A percentile compares a stretch with the other conserved stretches of the same genome.
phyloP scores from a whole-genome alignment of 352 stramenopile species.

The Stramenopiles sp. region DNA sequence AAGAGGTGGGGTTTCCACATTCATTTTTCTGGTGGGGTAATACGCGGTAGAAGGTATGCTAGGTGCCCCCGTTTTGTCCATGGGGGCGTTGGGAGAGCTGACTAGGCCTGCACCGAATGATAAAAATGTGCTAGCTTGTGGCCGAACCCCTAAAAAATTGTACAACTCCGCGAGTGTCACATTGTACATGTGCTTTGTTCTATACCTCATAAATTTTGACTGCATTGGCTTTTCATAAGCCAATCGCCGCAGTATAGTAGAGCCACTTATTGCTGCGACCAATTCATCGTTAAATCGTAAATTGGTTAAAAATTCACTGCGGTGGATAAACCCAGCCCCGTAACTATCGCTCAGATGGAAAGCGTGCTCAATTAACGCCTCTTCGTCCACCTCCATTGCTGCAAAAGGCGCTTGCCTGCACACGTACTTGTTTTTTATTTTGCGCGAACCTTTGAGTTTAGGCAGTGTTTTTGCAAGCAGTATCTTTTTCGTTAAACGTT shows the following conservation, averaged over 20 bases:
- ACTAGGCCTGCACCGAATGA: neutral
- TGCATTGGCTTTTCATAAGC: neutral
- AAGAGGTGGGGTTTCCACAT: neutral
- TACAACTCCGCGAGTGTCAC: neutral
- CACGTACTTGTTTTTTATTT: neutral
- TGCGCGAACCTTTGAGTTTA: neutral
- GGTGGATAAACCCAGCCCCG: neutral
- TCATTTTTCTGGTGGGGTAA: neutral
- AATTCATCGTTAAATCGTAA: constrained; percentile 3
- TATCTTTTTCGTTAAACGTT: too few relatives aligned
- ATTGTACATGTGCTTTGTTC: neutral
- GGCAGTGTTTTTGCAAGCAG: constrained; percentile 1
- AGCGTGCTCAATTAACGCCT: neutral
- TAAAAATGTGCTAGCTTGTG: neutral
- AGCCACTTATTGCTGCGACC: neutral
- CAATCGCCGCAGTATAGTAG: neutral
- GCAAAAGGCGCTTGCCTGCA: neutral
- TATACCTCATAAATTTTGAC: neutral
- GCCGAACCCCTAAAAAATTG: neutral
- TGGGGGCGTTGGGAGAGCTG: neutral
- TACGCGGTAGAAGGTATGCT: neutral
- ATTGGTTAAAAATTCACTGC: neutral
- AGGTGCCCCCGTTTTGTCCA: neutral
- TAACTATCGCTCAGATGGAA: neutral
- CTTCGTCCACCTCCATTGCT: neutral